phyloP scores from a whole-genome alignment of 805 yeast genomes.

The Priceomyces haplophilus region DNA sequence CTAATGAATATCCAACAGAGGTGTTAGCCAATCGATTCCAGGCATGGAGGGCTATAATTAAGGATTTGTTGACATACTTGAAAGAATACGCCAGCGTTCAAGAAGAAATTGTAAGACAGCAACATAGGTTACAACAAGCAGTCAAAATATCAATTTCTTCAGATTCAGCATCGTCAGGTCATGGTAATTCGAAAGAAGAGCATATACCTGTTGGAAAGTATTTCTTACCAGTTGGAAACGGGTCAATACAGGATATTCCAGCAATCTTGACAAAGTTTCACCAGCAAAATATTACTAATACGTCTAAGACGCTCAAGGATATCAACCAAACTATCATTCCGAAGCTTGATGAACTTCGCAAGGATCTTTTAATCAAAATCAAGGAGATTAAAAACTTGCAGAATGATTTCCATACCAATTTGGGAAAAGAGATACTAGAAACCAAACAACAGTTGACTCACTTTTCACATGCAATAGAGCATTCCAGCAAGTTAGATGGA shows the following conservation, averaged over 20 bases:
- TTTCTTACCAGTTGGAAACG: constrained; percentile 71
- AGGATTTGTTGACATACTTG: constrained; percentile 70
- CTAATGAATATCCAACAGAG: constrained; percentile 70
- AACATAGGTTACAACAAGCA: constrained; percentile 75
- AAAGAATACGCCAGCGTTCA: constrained; percentile 79
- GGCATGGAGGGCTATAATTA: constrained; percentile 81
- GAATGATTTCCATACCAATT: constrained; percentile 79
- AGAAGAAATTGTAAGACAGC: constrained; percentile 85
- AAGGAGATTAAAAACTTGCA: constrained; percentile 80
- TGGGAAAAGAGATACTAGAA: constrained; percentile 54
- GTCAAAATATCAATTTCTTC: constrained; percentile 33
- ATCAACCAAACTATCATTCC: constrained; percentile 49
- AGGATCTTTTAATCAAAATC: constrained; percentile 79
- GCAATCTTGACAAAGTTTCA: constrained; percentile 54
- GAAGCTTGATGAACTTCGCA: constrained; percentile 52
- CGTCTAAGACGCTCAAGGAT: constrained; percentile 47
- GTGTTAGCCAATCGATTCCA: constrained; percentile 77
- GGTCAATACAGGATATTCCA: constrained; percentile 79
- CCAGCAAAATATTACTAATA: constrained; percentile 36
- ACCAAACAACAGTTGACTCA: constrained; percentile 40
- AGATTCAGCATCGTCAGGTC: constrained; percentile 3
- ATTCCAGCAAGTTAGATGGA: constrained; percentile 45
- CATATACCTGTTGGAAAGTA: constrained; percentile 41
- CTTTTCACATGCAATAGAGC: constrained; percentile 62
- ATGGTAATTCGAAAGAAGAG: constrained; percentile 25